Evolutionary conservation across 75 land plant species (phyloP).

Genomic region (Pseudotsuga menziesii): DNA sequence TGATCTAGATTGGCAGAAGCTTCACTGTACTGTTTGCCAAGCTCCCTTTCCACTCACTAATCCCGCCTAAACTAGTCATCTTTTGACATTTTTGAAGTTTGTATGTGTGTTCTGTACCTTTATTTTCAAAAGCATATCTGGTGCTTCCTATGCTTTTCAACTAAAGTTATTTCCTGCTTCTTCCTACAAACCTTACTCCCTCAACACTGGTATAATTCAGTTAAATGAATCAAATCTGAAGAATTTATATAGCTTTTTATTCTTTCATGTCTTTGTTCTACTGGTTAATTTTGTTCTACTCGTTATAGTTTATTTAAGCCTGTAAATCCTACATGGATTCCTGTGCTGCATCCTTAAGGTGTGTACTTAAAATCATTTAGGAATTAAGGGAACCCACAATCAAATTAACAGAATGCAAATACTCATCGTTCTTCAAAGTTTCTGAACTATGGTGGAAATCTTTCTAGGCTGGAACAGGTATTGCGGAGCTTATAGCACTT

Average conservation of each 20-base stretch:
- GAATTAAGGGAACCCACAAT: background rate
- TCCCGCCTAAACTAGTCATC: background rate
- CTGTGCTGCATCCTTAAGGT: no score
- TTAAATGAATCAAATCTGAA: background rate
- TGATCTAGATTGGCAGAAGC: background rate
- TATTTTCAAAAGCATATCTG: background rate
- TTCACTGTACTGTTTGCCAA: background rate
- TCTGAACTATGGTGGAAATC: background rate
- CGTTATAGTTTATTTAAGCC: background rate
- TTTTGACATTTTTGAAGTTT: background rate
- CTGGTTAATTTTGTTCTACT: background rate
- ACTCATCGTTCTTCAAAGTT: background rate
- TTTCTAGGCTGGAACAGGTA: conserved; percentile 83
- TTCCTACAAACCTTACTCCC: background rate
- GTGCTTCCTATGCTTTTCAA: no score
- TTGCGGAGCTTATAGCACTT: conserved; percentile 83
- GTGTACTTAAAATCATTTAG: background rate
- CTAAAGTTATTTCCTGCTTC: background rate
- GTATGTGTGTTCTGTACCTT: background rate
- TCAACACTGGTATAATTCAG: background rate
- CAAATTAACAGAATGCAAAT: background rate
- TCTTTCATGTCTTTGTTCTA: no score
- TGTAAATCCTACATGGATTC: background rate
- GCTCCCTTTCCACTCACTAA: background rate
- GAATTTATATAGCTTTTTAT: no score